Percentiles rank a stretch among this genome's conserved stretches.
Evolutionary conservation across 768 basidiomycete species (phyloP).

Genomic region (Flagelloscypha sp.): DNA sequence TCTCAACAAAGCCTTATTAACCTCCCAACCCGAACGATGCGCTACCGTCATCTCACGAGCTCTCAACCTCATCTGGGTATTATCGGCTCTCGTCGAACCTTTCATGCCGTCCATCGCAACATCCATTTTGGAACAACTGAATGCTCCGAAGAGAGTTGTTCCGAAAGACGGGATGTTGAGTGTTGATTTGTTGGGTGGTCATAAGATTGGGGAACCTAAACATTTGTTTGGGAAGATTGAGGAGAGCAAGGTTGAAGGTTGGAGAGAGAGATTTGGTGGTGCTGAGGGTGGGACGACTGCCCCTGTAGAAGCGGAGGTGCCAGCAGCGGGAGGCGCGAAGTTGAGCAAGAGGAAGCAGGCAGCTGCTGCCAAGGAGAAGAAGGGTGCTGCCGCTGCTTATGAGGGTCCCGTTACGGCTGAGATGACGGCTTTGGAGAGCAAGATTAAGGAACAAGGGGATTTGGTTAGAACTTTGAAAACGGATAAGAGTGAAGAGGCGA

Average conservation of each 20-base stretch:
- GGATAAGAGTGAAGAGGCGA: slow-evolving; percentile 24
- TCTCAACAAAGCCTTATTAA: slow-evolving; percentile 83
- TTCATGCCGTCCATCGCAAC: slow-evolving; percentile 93
- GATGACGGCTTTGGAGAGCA: slow-evolving; percentile 61
- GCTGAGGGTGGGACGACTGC: slow-evolving; percentile 27
- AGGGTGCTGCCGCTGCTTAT: slow-evolving; percentile 27
- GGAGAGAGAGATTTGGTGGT: slow-evolving; percentile 77
- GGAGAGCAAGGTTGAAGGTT: slow-evolving; percentile 78
- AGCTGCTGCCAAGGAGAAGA: slow-evolving; percentile 38
- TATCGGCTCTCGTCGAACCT: slow-evolving; percentile 81
- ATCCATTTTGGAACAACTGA: slow-evolving; percentile 76
- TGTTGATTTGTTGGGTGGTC: slow-evolving; percentile 81
- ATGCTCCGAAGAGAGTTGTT: slow-evolving; percentile 78
- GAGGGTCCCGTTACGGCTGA: slow-evolving; percentile 65
- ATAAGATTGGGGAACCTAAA: slow-evolving; percentile 76
- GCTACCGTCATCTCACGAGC: slow-evolving; percentile 87
- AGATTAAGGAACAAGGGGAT: slow-evolving; percentile 70
- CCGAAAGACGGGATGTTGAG: slow-evolving; percentile 63
- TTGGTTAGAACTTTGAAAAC: slow-evolving; percentile 66
- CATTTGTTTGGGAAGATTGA: slow-evolving; percentile 94
- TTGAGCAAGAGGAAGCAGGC: slow-evolving; percentile 50
- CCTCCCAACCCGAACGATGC: slow-evolving; percentile 73
- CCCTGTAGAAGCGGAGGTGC: slow-evolving; percentile 29
- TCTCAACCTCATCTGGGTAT: slow-evolving; percentile 85
- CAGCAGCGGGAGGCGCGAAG: slow-evolving; percentile 33